These are phyloP conservation scores for Dispira simplex DNA, from an alignment of 192 early-diverging fungal genomes.

Conservation along the genomic window DNA sequence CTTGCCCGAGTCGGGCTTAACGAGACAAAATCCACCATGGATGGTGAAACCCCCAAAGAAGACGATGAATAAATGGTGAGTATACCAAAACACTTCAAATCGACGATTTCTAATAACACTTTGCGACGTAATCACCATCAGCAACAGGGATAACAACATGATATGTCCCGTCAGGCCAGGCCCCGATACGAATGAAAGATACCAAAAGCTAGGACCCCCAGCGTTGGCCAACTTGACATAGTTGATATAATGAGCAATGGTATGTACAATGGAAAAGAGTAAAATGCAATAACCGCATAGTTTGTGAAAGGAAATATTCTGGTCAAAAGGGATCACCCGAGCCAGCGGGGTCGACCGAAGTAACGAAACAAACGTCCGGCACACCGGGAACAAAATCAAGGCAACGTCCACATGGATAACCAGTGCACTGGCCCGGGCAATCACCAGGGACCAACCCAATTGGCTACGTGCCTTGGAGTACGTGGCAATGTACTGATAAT, in stretches of 20 bases:
- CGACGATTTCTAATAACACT: constrained; percentile 30
- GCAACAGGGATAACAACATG: constrained; percentile 50
- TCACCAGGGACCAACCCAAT: constrained; percentile 36
- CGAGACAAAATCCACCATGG: constrained; percentile 76
- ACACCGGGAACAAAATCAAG: constrained; percentile 65
- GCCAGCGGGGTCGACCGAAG: constrained; percentile 57
- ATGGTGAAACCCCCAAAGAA: constrained; percentile 66
- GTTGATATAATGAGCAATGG: constrained; percentile 62
- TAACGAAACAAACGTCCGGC: constrained; percentile 63
- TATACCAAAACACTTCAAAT: constrained; percentile 72
- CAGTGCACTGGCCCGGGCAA: constrained; percentile 41
- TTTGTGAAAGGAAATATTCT: constrained; percentile 71
- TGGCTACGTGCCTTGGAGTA: constrained; percentile 26
- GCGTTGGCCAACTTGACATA: constrained; percentile 29
- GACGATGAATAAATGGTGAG: constrained; percentile 72
- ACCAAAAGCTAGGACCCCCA: constrained; percentile 21
- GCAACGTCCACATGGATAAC: constrained; percentile 67
- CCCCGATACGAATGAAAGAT: constrained; percentile 42
- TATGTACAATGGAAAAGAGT: constrained; percentile 59
- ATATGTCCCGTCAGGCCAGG: constrained; percentile 72
- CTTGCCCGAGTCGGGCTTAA: constrained; percentile 47
- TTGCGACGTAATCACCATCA: constrained; percentile 60
- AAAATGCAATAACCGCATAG: constrained; percentile 61
- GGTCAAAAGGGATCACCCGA: constrained; percentile 70
- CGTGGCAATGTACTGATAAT: constrained; percentile 39